These are phyloP conservation scores for Bryoglossum gracile DNA, from an alignment of 495 filamentous ascomycete genomes.

Conservation along the genomic window DNA sequence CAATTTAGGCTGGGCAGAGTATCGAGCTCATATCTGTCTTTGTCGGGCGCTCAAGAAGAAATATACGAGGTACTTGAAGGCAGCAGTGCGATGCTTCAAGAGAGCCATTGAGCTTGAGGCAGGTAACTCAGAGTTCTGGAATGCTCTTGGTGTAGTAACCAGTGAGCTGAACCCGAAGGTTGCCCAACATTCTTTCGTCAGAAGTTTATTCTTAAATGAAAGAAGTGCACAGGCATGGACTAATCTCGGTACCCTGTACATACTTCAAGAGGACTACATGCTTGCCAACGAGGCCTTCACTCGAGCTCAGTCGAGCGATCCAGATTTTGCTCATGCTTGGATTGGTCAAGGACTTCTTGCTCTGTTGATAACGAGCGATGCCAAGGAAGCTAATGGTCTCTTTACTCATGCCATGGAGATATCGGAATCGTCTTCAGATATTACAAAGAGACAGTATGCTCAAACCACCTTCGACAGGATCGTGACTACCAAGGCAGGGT, in stretches of 20 bases:
- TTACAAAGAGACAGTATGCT: constrained; percentile 70
- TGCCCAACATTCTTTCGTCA: constrained; percentile 89
- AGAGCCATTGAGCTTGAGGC: constrained; percentile 92
- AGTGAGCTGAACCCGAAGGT: constrained; percentile 76
- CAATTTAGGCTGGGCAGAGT: constrained; percentile 92
- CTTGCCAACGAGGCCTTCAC: constrained; percentile 86
- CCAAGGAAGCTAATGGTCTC: constrained; percentile 66
- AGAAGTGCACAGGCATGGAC: constrained; percentile 76
- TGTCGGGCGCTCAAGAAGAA: constrained; percentile 39
- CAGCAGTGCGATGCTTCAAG: constrained; percentile 90
- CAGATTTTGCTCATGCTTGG: constrained; percentile 89
- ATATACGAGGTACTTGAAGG: constrained; percentile 61
- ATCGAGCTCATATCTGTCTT: constrained; percentile 64
- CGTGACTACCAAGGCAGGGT: constrained; percentile 41
- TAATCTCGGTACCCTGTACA: constrained; percentile 80
- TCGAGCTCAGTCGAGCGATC: constrained; percentile 85
- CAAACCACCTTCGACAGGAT: constrained; percentile 74
- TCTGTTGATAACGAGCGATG: constrained; percentile 56
- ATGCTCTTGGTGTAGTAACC: constrained; percentile 85
- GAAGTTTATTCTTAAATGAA: constrained; percentile 89
- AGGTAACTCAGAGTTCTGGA: constrained; percentile 96
- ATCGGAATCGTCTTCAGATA: constrained; percentile 59
- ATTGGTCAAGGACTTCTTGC: constrained; percentile 86
- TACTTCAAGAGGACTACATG: constrained; percentile 72
- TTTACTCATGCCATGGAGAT: constrained; percentile 98